Percentiles rank a stretch among this genome's conserved stretches.
Conservation (phyloP, 805 yeast genomes). For the Pichia thaimueangensis region DNA sequence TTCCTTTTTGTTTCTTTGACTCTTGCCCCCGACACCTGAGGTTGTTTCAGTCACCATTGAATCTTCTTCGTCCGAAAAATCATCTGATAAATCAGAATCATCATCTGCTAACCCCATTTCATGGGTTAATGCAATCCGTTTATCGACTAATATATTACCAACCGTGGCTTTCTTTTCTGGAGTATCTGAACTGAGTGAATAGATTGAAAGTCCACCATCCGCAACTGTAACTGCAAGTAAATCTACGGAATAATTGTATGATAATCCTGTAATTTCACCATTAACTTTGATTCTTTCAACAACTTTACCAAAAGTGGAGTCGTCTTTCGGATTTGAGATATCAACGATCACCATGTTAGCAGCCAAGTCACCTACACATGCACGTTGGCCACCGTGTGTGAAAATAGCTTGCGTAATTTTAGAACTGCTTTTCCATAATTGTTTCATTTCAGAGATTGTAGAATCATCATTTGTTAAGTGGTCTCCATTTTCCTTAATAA, state of each 20-base stretch:
- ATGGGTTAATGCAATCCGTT: conserved; percentile 19
- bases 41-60: conserved; percentile 21
- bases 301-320: conserved; percentile 28
- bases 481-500: background rate
- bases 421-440: conserved; percentile 12
- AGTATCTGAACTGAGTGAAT: conserved; percentile 44
- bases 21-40: conserved; percentile 10
- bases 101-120: conserved; percentile 17
- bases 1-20: conserved; percentile 31
- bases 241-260: conserved; percentile 54
- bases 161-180: conserved; percentile 48
- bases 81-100: conserved; percentile 34
- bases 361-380: conserved; percentile 63
- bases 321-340: conserved; percentile 28
- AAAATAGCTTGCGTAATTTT: conserved; percentile 44
- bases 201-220: conserved; percentile 53
- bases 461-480: background rate
- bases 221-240: conserved; percentile 51
- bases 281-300: conserved; percentile 32
- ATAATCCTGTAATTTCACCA: conserved; percentile 51
- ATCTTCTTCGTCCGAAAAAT: conserved; percentile 26
- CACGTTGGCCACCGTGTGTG: conserved; percentile 55
- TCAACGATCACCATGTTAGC: conserved; percentile 47
- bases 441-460: conserved; percentile 4
- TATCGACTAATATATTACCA: conserved; percentile 33